Percentiles rank a stretch among this genome's conserved stretches.
phyloP scores from a whole-genome alignment of 352 stramenopile genomes.

The Vaucheria bursata region DNA sequence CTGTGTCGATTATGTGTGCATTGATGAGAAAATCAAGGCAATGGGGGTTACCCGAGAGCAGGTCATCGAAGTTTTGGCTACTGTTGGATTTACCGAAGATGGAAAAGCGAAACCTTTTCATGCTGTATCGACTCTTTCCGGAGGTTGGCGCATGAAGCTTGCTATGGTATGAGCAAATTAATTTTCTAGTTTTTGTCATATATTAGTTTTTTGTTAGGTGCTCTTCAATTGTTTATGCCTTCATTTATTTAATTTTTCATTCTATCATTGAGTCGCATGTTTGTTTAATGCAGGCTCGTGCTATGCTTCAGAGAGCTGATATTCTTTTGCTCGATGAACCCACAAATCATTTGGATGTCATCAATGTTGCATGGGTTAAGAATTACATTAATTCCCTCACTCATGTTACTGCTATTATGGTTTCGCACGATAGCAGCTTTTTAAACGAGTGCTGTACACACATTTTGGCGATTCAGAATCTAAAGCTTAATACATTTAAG shows the following conservation, averaged over 20 bases:
- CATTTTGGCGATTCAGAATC: constrained; percentile 88
- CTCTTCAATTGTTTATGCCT: too few species aligned
- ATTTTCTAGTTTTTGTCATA: too few species aligned
- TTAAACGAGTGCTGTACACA: constrained; percentile 92
- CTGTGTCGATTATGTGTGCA: constrained; percentile 78
- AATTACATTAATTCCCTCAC: constrained; percentile 88
- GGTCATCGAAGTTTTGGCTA: constrained; percentile 60
- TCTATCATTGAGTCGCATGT: too few species aligned
- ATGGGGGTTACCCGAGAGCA: constrained; percentile 49
- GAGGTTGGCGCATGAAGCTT: constrained; percentile 95
- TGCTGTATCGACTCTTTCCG: constrained; percentile 61
- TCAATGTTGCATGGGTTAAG: constrained; percentile 92
- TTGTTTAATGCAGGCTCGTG: constrained; percentile 37
- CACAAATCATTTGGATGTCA: constrained; percentile 89
- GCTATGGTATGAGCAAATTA: constrained; percentile 49
- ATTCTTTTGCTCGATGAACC: constrained; percentile 88
- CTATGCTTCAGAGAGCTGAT: constrained; percentile 82
- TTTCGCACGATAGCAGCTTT: constrained; percentile 92
- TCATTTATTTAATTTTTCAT: too few species aligned
- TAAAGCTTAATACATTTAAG: constrained; percentile 81
- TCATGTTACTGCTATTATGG: constrained; percentile 86
- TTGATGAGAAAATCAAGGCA: constrained; percentile 61
- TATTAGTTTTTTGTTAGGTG: too few species aligned
- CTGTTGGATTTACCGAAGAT: constrained; percentile 83
- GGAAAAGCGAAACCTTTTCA: constrained; percentile 47